Evolutionary conservation across 2,329 filamentous ascomycete species (phyloP).

Genomic region (Sporothrix protearum): DNA sequence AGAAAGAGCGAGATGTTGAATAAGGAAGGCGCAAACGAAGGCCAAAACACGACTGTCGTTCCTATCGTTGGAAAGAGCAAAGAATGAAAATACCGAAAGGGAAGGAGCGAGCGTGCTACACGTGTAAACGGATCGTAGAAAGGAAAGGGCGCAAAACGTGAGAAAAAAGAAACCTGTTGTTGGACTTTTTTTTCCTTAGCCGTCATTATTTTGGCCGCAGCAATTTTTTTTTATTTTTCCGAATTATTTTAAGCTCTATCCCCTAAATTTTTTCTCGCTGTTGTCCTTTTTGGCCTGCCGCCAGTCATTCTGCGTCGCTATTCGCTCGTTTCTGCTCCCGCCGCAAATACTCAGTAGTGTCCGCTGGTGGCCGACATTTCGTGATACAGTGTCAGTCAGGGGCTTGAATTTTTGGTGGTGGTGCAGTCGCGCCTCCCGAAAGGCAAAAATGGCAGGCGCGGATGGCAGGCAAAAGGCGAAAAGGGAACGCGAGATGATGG

Average conservation of each 20-base stretch:
- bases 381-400: slow-evolving; percentile 13
- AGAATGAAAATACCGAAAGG: slow-evolving; percentile 10
- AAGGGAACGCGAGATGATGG: background rate
- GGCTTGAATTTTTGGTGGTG: background rate
- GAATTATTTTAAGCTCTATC: slow-evolving; percentile 8
- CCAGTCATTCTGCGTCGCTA: background rate
- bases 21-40: background rate
- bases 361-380: slow-evolving; percentile 12
- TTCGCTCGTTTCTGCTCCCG: slow-evolving; percentile 6
- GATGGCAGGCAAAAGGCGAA: background rate
- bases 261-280: background rate
- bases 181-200: slow-evolving; percentile 1
- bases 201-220: slow-evolving; percentile 18
- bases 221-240: background rate
- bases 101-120: background rate
- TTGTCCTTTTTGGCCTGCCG: background rate
- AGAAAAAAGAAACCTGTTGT: slow-evolving; percentile 8
- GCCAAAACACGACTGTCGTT: background rate
- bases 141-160: slow-evolving; percentile 17
- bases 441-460: background rate
- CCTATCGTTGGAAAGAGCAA: slow-evolving; percentile 4
- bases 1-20: background rate
- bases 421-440: background rate
- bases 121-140: background rate
- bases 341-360: slow-evolving; percentile 10